phyloP scores from a whole-genome alignment of 1,284 basidiomycete species.

The Bondarzewia mesenterica region DNA sequence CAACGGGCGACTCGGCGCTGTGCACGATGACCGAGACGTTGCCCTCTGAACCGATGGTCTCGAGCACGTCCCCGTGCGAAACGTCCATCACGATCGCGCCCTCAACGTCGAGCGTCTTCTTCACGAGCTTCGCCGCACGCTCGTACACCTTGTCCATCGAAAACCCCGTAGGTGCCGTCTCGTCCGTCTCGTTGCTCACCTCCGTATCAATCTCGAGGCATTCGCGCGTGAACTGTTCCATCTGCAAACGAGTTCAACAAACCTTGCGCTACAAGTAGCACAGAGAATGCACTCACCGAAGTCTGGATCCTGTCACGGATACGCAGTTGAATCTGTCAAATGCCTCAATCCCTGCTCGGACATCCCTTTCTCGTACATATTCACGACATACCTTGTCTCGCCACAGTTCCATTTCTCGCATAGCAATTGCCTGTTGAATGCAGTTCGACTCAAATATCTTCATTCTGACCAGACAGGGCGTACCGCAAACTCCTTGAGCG shows the following conservation, averaged over 20 bases:
- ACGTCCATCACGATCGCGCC: conserved; percentile 91
- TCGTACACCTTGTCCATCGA: conserved; percentile 87
- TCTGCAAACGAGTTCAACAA: too few relatives aligned
- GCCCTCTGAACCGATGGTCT: conserved; percentile 62
- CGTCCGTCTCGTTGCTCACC: conserved; percentile 4
- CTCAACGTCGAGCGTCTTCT: conserved; percentile 85
- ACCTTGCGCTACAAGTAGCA: too few relatives aligned
- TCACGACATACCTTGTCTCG: conserved; percentile 66
- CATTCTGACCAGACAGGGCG: conserved; percentile 14
- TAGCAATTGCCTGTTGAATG: conserved; percentile 62
- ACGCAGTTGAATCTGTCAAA: conserved; percentile 71
- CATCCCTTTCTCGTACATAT: too few relatives aligned
- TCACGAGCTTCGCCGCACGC: conserved; percentile 81
- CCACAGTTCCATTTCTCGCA: conserved; percentile 95
- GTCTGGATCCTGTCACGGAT: conserved; percentile 88
- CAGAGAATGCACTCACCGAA: conserved; percentile 45
- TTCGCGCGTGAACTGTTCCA: conserved; percentile 93
- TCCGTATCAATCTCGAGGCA: conserved; percentile 87
- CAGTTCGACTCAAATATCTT: background rate
- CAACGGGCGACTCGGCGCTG: conserved; percentile 32
- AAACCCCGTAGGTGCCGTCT: conserved; percentile 15
- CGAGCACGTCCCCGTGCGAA: conserved; percentile 83
- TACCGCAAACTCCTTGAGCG: conserved; percentile 87
- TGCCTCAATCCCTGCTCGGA: too few relatives aligned
- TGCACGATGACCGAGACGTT: conserved; percentile 56